Percentiles rank a stretch among this genome's conserved stretches.
phyloP scores from a whole-genome alignment of 1,284 basidiomycete genomes.

The Cronartium ribicola region DNA sequence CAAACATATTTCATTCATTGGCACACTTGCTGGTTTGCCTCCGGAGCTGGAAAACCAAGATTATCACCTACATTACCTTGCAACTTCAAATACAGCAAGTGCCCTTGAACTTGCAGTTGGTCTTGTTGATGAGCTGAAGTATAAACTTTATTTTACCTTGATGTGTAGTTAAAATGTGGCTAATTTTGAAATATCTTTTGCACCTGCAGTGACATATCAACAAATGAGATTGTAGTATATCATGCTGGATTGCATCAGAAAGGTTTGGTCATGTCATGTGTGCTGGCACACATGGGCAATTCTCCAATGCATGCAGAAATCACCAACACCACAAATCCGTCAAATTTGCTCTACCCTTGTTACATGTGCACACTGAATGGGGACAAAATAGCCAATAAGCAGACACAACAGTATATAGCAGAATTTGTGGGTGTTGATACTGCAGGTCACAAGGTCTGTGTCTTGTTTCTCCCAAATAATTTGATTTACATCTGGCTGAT shows the following conservation, averaged over 20 bases:
- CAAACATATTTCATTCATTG: neutral
- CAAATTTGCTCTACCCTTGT: neutral
- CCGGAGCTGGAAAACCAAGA: neutral
- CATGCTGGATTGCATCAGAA: neutral
- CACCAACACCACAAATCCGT: neutral
- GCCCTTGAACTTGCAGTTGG: conserved; percentile 44
- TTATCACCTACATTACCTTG: conserved; percentile 6
- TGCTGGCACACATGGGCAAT: neutral
- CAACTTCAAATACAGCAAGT: neutral
- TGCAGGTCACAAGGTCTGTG: neutral
- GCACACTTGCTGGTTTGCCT: conserved; percentile 4
- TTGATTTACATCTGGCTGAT: neutral
- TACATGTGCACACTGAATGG: neutral
- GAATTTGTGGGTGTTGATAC: neutral
- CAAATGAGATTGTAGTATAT: too few species aligned
- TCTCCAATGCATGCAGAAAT: neutral
- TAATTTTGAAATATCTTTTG: too few species aligned
- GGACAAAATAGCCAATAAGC: neutral
- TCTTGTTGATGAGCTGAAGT: conserved; percentile 50
- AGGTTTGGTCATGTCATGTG: neutral
- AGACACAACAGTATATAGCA: neutral
- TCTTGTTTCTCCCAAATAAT: neutral
- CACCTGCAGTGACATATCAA: too few species aligned
- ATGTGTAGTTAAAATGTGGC: too few species aligned
- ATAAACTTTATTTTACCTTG: neutral